phyloP scores from a whole-genome alignment of 2,329 filamentous ascomycete genomes.

The Ophiocordyceps unilateralis region DNA sequence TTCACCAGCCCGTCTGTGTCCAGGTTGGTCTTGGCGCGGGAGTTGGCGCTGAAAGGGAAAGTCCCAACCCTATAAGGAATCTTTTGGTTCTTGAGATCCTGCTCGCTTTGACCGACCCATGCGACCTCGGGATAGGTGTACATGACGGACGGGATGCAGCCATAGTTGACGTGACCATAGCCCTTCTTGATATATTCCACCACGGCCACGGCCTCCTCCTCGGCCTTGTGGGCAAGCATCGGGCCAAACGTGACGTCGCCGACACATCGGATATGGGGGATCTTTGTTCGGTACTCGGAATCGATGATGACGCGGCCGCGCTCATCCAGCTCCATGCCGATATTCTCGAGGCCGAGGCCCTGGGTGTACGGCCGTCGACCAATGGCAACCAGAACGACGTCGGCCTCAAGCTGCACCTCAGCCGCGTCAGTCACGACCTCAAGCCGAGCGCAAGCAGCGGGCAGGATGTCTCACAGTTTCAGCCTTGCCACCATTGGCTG shows the following conservation, averaged over 20 bases:
- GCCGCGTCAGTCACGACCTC: not conserved
- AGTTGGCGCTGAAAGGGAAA: constrained; percentile 98
- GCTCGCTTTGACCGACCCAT: constrained; percentile 96
- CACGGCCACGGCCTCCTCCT: constrained; percentile 90
- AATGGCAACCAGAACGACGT: constrained; percentile 92
- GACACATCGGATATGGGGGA: constrained; percentile 90
- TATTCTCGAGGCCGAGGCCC: constrained; percentile 83
- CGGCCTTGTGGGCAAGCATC: constrained; percentile 98
- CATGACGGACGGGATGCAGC: constrained; percentile 95
- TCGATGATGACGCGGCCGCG: constrained; percentile 92
- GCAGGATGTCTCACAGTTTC: constrained; percentile 49
- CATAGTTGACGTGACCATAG: constrained; percentile 97
- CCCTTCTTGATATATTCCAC: constrained; percentile 97
- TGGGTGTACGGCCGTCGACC: constrained; percentile 88
- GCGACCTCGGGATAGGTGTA: constrained; percentile 98
- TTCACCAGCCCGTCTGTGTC: constrained; percentile 94
- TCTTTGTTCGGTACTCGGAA: constrained; percentile 95
- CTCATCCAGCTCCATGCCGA: constrained; percentile 82
- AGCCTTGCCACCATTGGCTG: constrained; percentile 89
- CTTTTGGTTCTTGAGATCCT: constrained; percentile 78
- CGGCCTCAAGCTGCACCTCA: constrained; percentile 58
- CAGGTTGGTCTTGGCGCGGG: constrained; percentile 94
- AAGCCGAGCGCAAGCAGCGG: not conserved
- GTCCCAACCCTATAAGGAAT: constrained; percentile 84
- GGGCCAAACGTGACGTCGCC: constrained; percentile 94